Percentiles rank a stretch among this genome's conserved stretches.
Evolutionary conservation across 768 basidiomycete genomes (phyloP).

Genomic region (Tubosaeta brunneosetosa): DNA sequence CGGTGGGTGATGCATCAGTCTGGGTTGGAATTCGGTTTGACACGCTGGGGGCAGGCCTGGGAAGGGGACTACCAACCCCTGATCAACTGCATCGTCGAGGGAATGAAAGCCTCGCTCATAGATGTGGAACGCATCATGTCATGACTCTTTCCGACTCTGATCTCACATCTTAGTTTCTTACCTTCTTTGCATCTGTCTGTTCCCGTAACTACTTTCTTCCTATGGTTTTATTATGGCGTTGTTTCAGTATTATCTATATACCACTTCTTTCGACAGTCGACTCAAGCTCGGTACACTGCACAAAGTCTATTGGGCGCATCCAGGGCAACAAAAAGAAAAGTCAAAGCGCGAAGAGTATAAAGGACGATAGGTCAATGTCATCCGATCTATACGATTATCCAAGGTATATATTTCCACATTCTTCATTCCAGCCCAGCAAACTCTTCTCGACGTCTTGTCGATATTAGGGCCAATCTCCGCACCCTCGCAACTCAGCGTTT

Average conservation of each 20-base stretch:
- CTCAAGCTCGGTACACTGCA: no score
- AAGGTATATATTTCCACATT: background rate
- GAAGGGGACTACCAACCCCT: slow-evolving; percentile 32
- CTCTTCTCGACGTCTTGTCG: background rate
- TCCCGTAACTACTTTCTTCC: background rate
- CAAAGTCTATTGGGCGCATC: no score
- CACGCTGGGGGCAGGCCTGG: slow-evolving; percentile 22
- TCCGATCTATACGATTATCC: background rate
- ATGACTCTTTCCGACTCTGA: background rate
- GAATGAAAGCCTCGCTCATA: slow-evolving; percentile 19
- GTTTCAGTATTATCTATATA: background rate
- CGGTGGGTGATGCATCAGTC: slow-evolving; percentile 13
- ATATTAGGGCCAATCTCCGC: background rate
- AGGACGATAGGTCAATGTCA: background rate
- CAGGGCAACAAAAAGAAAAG: no score
- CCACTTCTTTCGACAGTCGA: no score
- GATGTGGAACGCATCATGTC: slow-evolving; percentile 31
- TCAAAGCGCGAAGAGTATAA: background rate
- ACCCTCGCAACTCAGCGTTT: slow-evolving; percentile 17
- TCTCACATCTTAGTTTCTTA: background rate
- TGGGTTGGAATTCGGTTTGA: background rate
- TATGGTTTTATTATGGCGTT: background rate
- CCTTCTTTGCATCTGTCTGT: background rate
- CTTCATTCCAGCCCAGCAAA: background rate
- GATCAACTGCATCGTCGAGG: slow-evolving; percentile 30